Conservation (phyloP, 228 moss, liverwort and hornwort species). For the Sphagnum fallax region DNA sequence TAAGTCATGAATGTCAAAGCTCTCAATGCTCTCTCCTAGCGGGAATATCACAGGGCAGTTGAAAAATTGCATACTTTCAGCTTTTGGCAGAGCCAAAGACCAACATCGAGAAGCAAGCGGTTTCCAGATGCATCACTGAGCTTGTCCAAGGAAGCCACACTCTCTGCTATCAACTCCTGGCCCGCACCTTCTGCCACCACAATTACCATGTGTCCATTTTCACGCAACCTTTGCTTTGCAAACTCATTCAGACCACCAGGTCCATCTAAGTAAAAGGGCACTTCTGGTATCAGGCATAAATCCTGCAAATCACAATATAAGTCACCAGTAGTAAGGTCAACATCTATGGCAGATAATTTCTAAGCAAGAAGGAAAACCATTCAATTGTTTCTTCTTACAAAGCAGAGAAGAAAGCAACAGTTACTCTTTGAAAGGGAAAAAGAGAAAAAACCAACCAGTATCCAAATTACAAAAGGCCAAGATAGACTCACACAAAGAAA, state of each 20-base stretch:
- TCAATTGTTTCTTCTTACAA: too few species aligned
- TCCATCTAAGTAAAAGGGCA: slow-evolving; percentile 83
- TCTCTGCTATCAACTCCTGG: slow-evolving; percentile 75
- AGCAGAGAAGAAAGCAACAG: too few species aligned
- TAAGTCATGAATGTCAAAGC: too few species aligned
- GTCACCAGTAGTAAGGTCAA: too few species aligned
- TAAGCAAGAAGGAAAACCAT: too few species aligned
- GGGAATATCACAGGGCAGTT: too few species aligned
- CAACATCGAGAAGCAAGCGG: slow-evolving; percentile 68
- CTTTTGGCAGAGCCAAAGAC: slow-evolving; percentile 80
- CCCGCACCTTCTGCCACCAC: slow-evolving; percentile 96
- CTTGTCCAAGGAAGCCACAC: slow-evolving; percentile 22
- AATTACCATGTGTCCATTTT: slow-evolving; percentile 87
- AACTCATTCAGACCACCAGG: slow-evolving; percentile 71
- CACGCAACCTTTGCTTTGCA: slow-evolving; percentile 51
- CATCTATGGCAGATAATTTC: too few species aligned
- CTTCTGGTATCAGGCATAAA: slow-evolving; percentile 91
- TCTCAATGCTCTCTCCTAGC: too few species aligned
- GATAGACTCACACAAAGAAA: too few species aligned
- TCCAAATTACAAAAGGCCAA: too few species aligned
- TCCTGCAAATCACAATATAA: slow-evolving; percentile 33
- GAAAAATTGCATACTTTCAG: slow-evolving; percentile 42
- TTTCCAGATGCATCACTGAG: slow-evolving; percentile 81
- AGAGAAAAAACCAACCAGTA: too few species aligned
- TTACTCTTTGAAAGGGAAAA: too few species aligned